Base-by-base conservation (phyloP, 305 asterid species). In the Fraxinus sp. region DNA sequence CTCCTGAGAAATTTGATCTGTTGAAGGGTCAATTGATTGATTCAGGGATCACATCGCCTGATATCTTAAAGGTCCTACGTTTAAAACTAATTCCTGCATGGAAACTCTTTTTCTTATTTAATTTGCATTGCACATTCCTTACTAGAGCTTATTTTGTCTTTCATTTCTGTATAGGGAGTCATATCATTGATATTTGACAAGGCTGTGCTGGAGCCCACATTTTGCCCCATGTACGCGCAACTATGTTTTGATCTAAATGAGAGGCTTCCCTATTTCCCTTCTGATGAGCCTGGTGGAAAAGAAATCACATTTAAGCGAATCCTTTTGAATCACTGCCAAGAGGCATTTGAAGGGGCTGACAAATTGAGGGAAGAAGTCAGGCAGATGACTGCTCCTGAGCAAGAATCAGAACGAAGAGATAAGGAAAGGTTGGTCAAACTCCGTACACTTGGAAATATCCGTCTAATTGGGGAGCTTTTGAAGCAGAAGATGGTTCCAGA, bases 401-500 rank as follows among this genome's bases (percentile, higher is more conserved):
- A 88, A 85, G 97, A 93, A 84, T n/a, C 49, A 7, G 97, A 93
- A 80, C 94, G 94, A 74, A 92, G 91, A 82, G 99, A 95, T 77
- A 94, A 90, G 85, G 99, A 95, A 79, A 87, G 95, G 83, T 57
- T 91, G 84, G 26, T 93, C 83, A 95, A 94, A 83, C 88, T 94
- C 80, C 97, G 98, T 20, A 94, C 95, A 22, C 98, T 94, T 80
- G 99, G 99, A 77, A 95, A 94, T 86, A 93, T 95, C 80, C 98
- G 97, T 79, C 94, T 95, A 0, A 94, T 95, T 84, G 99, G 99
- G 76, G 99, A 95, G 85, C 97, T 95, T 82, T 82, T 95, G 91
- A 95, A 93, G 91, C 98, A 95, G 89, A 93, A 90, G 89, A 94
- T 95, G 97, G 98, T 94, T 78, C 93, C 98, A 0, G 99, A 93